Evolutionary conservation across 371 early-diverging fungal genomes (phyloP).

Genomic region (Basidiobolus heterosporus): DNA sequence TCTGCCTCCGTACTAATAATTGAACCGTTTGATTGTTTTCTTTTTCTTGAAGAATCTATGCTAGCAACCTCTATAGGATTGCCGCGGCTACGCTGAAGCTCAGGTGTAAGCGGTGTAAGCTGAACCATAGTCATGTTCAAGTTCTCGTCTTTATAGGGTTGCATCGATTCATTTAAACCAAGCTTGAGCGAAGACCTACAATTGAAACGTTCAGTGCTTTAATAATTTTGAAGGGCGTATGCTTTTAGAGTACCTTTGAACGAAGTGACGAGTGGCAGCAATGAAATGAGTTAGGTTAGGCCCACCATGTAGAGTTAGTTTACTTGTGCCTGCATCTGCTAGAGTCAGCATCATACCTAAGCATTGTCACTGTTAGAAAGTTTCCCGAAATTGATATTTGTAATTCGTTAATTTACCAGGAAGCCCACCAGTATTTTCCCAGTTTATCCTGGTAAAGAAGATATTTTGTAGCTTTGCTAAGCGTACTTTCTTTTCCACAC

Average conservation of each 20-base stretch:
- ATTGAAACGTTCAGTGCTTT: constrained; percentile 1
- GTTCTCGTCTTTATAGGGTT: constrained; percentile 35
- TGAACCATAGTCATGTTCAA: constrained; percentile 12
- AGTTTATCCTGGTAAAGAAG: constrained; percentile 60
- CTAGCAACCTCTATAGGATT: not conserved
- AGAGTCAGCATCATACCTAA: constrained; percentile 77
- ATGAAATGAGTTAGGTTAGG: constrained; percentile 66
- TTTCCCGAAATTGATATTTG: not conserved
- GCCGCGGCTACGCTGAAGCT: not conserved
- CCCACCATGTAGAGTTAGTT: constrained; percentile 47
- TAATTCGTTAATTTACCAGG: constrained; percentile 34
- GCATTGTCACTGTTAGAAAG: not conserved
- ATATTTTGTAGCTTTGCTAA: constrained; percentile 50
- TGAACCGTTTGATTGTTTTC: no score
- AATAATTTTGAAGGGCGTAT: no score
- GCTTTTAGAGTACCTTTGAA: constrained; percentile 27
- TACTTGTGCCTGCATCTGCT: constrained; percentile 50
- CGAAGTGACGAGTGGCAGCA: constrained; percentile 65
- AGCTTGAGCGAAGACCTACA: constrained; percentile 8
- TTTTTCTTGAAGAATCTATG: no score
- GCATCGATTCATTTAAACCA: constrained; percentile 1
- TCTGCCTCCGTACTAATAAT: no score
- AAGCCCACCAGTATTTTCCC: constrained; percentile 76
- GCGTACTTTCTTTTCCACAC: constrained; percentile 53
- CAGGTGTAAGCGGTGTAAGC: not conserved